A percentile compares a stretch with the other conserved stretches of the same genome.
phyloP scores from a whole-genome alignment of 1,284 basidiomycete genomes.

The Leccinum griseonigrum region DNA sequence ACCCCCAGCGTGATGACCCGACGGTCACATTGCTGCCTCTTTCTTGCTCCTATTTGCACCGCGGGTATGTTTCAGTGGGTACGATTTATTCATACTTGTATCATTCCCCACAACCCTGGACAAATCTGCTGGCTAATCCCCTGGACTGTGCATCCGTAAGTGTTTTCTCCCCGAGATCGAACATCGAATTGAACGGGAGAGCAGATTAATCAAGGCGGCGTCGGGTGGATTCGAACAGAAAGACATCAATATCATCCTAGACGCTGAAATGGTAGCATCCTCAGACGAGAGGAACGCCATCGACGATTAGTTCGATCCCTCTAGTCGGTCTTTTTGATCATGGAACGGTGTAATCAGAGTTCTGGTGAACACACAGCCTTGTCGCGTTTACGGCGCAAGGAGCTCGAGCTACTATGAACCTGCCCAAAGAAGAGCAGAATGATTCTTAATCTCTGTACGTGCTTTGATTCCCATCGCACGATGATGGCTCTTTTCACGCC shows the following conservation, averaged over 20 bases:
- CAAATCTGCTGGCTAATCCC: too few relatives aligned
- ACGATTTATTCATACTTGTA: too few relatives aligned
- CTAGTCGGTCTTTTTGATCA: not conserved
- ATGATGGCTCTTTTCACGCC: not conserved
- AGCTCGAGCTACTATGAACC: constrained; percentile 33
- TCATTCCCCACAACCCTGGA: too few relatives aligned
- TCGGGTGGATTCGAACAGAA: constrained; percentile 42
- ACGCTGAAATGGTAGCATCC: constrained; percentile 88
- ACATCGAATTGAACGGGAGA: constrained; percentile 1
- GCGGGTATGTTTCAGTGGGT: too few relatives aligned
- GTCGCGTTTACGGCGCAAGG: constrained; percentile 57
- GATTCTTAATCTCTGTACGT: constrained; percentile 26
- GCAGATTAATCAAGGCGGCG: constrained; percentile 61
- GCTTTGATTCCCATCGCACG: not conserved
- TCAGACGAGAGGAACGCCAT: constrained; percentile 51
- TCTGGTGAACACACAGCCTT: constrained; percentile 64
- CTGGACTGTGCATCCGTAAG: constrained; percentile 55
- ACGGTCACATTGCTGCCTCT: too few relatives aligned
- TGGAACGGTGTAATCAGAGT: constrained; percentile 45
- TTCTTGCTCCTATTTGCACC: too few relatives aligned
- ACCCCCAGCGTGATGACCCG: too few relatives aligned
- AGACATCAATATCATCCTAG: constrained; percentile 58
- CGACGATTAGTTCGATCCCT: constrained; percentile 48
- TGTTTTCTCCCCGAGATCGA: constrained; percentile 4
- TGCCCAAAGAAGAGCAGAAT: constrained; percentile 14